Conservation (phyloP, 2,329 filamentous ascomycete genomes). For the Xylariales sp. region DNA sequence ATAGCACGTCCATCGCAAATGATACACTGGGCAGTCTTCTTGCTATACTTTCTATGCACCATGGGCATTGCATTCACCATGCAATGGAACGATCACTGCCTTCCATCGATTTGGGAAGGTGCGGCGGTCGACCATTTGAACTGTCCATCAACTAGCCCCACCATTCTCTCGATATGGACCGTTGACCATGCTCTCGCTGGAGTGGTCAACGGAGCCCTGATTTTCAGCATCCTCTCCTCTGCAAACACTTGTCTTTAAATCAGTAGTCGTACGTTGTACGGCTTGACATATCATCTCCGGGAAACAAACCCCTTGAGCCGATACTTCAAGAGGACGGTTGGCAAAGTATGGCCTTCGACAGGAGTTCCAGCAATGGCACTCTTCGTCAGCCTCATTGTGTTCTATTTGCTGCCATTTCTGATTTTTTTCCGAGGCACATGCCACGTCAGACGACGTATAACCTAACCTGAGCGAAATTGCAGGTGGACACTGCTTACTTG, state of each 20-base stretch:
- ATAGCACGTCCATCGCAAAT: slow-evolving; percentile 13
- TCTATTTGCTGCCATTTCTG: slow-evolving; percentile 8
- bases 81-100: slow-evolving; percentile 6
- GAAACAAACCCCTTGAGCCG: slow-evolving; percentile 3
- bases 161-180: slow-evolving; percentile 1
- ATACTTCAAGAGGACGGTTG: slow-evolving; percentile 4
- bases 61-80: slow-evolving; percentile 12
- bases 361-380: slow-evolving; percentile 9
- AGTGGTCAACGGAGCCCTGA: slow-evolving; percentile 13
- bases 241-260: slow-evolving; percentile 14
- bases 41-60: slow-evolving; percentile 9
- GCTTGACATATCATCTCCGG: slow-evolving; percentile 9
- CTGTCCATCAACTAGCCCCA: slow-evolving; percentile 1
- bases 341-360: slow-evolving; percentile 4
- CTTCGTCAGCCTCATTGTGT: slow-evolving; percentile 3
- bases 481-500: too few species aligned
- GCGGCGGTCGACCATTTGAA: neutral
- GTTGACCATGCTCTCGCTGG: neutral
- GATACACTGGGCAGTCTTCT: slow-evolving; percentile 10
- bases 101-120: neutral
- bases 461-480: too few species aligned
- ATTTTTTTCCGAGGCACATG: neutral
- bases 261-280: slow-evolving; percentile 14
- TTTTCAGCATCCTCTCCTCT: slow-evolving; percentile 13
- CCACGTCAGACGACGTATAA: too few species aligned